Evolutionary conservation across 495 filamentous ascomycete species (phyloP).

Genomic region (Evansstolkia leycettana): DNA sequence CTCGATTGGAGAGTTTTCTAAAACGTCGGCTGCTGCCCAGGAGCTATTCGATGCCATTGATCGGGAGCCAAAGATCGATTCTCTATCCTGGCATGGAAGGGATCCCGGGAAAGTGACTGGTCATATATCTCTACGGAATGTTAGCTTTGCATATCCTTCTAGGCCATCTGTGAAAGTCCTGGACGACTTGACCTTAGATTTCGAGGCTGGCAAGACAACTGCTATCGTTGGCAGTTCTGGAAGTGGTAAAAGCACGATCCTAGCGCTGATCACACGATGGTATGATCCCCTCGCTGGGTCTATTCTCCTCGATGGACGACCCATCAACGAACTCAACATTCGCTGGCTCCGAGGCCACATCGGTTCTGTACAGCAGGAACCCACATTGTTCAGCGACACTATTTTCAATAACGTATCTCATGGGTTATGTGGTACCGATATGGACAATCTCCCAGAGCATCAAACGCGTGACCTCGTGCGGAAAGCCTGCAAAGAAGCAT

Average conservation of each 20-base stretch:
- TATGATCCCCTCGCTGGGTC: slow-evolving; percentile 16
- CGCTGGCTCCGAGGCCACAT: slow-evolving; percentile 36
- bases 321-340: slow-evolving; percentile 38
- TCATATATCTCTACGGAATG: slow-evolving; percentile 23
- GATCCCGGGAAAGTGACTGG: slow-evolving; percentile 6
- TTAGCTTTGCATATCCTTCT: slow-evolving; percentile 39
- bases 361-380: slow-evolving; percentile 45
- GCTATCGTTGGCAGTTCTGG: slow-evolving; percentile 46
- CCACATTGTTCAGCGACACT: slow-evolving; percentile 51
- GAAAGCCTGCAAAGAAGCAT: slow-evolving; percentile 24
- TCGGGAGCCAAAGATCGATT: slow-evolving; percentile 17
- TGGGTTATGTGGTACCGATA: slow-evolving; percentile 17
- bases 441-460: slow-evolving; percentile 1
- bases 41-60: slow-evolving; percentile 38
- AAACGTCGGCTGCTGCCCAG: slow-evolving; percentile 31
- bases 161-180: slow-evolving; percentile 61
- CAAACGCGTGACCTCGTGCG: slow-evolving; percentile 10
- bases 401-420: slow-evolving; percentile 51
- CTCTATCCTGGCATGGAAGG: slow-evolving; percentile 15
- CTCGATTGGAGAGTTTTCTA: slow-evolving; percentile 33
- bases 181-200: slow-evolving; percentile 52
- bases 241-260: slow-evolving; percentile 44
- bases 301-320: slow-evolving; percentile 33
- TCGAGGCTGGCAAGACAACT: slow-evolving; percentile 62
- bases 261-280: slow-evolving; percentile 43